Base-by-base conservation (phyloP, 306 rosid species). In the Pachyrhizus erosus region DNA sequence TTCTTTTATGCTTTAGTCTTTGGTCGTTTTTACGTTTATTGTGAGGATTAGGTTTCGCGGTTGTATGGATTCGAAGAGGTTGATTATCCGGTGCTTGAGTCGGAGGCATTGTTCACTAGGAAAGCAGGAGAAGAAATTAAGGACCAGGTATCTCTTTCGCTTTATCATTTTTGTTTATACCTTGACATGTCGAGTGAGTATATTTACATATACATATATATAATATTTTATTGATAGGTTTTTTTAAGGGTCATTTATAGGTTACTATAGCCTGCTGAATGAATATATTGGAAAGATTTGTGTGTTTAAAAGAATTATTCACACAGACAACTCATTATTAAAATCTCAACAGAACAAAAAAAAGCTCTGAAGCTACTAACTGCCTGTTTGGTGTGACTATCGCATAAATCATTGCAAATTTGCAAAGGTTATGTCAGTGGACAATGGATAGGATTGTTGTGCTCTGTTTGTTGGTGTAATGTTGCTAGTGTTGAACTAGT, bases 61-160 rank as follows among this genome's bases (percentile, higher is more conserved):
- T 9, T 93, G 69, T 87, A 81, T 80, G 99, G 98, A 14, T 95
- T 95, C 55, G 99, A 93, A 86, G 99, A 91, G 86, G 91, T 93
- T 70, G 98, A 95, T 89, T 93, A 87, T 85, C 99, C 98, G 24
- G 98, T 93, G 75, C 96, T 96, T 12, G 99, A 96, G 84, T 85
- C 94, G 12, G 97, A 96, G 88, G 94, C 99, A 40, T 84, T 93
- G 90, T 96, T 80, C 51, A 83, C 86, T 52, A 89, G 99, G 84
- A 96, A 96, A 87, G 97, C 99, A 0, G 97, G 99, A 37, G 99
- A 96, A 87, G 99, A 93, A 85, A 96, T 96, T 84, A 89, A 91
- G 82, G 99, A 96, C 70, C 98, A 96, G 94, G 99, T 93, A 70
- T 43, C 65, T n/a, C 70, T 75, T 48, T 61, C 7, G 57, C 73